phyloP scores from a whole-genome alignment of 352 stramenopile genomes.

The Lagenidium sp. region DNA sequence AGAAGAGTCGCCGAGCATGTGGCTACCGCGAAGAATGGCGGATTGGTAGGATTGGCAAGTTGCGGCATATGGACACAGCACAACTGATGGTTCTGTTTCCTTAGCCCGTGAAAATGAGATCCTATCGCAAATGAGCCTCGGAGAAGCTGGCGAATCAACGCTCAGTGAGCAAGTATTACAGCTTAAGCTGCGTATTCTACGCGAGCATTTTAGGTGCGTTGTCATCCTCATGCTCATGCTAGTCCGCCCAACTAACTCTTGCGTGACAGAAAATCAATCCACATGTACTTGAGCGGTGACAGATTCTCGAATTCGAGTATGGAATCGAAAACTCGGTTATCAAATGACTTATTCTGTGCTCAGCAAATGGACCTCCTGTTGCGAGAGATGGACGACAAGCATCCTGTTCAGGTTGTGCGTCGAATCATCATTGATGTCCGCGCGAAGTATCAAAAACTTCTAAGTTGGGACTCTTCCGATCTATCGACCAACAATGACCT shows the following conservation, averaged over 20 bases:
- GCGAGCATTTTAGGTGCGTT: neutral
- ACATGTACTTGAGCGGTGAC: neutral
- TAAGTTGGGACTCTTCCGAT: neutral
- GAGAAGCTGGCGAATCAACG: neutral
- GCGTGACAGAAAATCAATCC: neutral
- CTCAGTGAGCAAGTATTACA: neutral
- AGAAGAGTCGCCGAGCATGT: conserved; percentile 5
- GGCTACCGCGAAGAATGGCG: conserved; percentile 35
- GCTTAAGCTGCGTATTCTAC: too few species aligned
- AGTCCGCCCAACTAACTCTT: neutral
- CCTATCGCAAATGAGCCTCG: conserved; percentile 9
- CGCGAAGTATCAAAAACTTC: conserved; percentile 16
- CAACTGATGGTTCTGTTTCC: neutral
- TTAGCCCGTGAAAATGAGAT: conserved; percentile 19
- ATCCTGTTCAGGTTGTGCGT: conserved; percentile 17
- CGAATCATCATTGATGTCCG: conserved; percentile 14
- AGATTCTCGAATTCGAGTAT: neutral
- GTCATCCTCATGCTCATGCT: neutral
- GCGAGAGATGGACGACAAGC: conserved; percentile 15
- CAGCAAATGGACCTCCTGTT: conserved; percentile 34
- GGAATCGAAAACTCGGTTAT: neutral
- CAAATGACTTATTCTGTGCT: conserved; percentile 23
- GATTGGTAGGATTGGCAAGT: conserved; percentile 7
- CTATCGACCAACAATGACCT: neutral
- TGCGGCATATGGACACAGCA: neutral